A percentile compares a stretch with the other conserved stretches of the same genome.
phyloP scores from a whole-genome alignment of 2,329 filamentous ascomycete genomes.

The Phaeophleospora eucalypticola region DNA sequence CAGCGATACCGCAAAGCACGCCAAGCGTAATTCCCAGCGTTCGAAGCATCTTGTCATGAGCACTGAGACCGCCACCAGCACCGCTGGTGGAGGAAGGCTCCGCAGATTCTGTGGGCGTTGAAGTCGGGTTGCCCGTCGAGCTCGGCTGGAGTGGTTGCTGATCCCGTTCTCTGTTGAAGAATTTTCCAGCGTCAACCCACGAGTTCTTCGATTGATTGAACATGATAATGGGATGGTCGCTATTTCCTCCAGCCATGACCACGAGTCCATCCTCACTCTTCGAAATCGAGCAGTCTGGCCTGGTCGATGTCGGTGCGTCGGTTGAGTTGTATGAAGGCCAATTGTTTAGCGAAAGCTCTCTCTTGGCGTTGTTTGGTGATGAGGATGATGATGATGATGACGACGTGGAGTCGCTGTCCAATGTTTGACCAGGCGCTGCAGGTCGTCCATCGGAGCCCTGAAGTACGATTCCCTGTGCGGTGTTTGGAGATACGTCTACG shows the following conservation, averaged over 20 bases:
- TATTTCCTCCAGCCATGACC: constrained; percentile 73
- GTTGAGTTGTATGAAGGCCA: constrained; percentile 79
- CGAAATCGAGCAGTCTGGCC: constrained; percentile 69
- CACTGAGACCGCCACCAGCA: constrained; percentile 33
- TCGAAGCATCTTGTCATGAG: constrained; percentile 47
- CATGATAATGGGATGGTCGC: constrained; percentile 64
- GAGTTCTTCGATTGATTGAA: constrained; percentile 72
- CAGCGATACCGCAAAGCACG: constrained; percentile 68
- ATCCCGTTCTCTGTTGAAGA: constrained; percentile 52
- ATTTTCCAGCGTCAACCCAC: constrained; percentile 68
- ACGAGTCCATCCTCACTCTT: constrained; percentile 62
- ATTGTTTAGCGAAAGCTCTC: constrained; percentile 55
- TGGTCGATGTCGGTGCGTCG: constrained; percentile 60
- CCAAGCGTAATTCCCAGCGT: constrained; percentile 81
- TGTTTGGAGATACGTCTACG: constrained; percentile 68
- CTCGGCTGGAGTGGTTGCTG: constrained; percentile 31
- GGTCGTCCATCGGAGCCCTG: constrained; percentile 55
- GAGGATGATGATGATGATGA: constrained; percentile 6
- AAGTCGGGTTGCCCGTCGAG: constrained; percentile 28
- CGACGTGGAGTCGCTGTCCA: constrained; percentile 33
- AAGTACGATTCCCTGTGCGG: constrained; percentile 66
- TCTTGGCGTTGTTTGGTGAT: constrained; percentile 37
- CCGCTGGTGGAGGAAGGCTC: constrained; percentile 35
- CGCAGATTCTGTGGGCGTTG: constrained; percentile 34
- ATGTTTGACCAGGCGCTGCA: constrained; percentile 46